Evolutionary conservation across 306 rosid genomes (phyloP).

Genomic region (Quercus dentata): DNA sequence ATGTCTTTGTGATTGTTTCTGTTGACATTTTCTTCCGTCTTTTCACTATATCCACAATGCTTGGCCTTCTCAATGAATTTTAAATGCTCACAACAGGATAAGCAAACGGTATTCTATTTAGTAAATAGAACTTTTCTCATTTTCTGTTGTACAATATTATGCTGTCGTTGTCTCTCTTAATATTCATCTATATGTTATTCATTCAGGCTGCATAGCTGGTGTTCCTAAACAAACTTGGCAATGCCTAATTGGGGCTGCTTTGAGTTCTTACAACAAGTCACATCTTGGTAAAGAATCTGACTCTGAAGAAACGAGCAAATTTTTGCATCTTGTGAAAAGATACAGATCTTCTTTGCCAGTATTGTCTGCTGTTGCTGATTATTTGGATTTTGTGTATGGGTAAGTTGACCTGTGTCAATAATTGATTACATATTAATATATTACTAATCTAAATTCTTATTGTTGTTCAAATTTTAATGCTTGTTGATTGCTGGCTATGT

Average conservation of each 20-base stretch:
- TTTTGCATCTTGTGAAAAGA: constrained; percentile 58
- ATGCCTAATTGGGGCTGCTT: constrained; percentile 65
- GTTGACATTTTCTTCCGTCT: neutral
- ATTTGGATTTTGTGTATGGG: constrained; percentile 71
- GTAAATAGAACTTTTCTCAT: constrained; percentile 1
- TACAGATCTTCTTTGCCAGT: constrained; percentile 61
- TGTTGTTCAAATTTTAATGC: constrained; percentile 6
- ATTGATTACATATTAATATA: constrained; percentile 3
- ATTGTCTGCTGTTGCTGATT: constrained; percentile 72
- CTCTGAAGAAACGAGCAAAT: constrained; percentile 40
- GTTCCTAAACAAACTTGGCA: constrained; percentile 44
- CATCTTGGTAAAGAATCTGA: constrained; percentile 17
- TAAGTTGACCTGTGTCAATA: constrained; percentile 28
- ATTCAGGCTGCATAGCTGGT: constrained; percentile 41
- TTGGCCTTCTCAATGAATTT: neutral
- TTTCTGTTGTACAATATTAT: neutral
- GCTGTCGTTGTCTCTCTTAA: neutral
- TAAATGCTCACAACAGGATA: neutral
- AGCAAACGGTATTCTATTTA: neutral
- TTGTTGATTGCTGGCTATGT: neutral
- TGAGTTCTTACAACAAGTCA: constrained; percentile 51
- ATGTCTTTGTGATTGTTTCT: constrained; percentile 8
- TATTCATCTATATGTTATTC: neutral
- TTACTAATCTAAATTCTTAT: neutral
- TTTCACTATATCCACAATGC: neutral